phyloP scores from a whole-genome alignment of 1,139 yeast species.

The Blastobotrys serpentis region DNA sequence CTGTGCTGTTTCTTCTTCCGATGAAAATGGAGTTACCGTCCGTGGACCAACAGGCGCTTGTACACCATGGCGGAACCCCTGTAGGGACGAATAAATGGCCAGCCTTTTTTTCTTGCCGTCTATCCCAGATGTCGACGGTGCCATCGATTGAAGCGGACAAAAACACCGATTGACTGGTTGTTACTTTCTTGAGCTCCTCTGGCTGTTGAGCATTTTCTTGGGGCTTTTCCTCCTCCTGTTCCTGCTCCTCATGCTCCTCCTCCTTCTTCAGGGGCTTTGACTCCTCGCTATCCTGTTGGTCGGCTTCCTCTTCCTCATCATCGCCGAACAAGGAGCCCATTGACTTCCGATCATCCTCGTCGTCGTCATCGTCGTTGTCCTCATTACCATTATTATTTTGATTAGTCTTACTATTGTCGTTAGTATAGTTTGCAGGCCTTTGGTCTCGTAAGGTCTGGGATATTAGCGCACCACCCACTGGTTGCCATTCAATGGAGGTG shows the following conservation, averaged over 20 bases:
- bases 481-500: constrained; percentile 75
- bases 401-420: not conserved
- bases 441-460: constrained; percentile 28
- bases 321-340: constrained; percentile 81
- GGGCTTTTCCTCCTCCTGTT: constrained; percentile 10
- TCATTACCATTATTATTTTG: constrained; percentile 25
- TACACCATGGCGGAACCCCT: constrained; percentile 91
- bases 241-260: constrained; percentile 17
- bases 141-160: constrained; percentile 87
- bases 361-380: constrained; percentile 24
- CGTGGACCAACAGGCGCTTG: constrained; percentile 79
- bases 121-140: constrained; percentile 78
- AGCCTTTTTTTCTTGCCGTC: constrained; percentile 51
- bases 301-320: constrained; percentile 56
- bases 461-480: constrained; percentile 54
- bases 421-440: constrained; percentile 7
- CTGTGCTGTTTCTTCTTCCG: constrained; percentile 86
- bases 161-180: constrained; percentile 58
- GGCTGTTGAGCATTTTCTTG: constrained; percentile 4
- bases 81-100: constrained; percentile 59
- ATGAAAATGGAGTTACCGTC: constrained; percentile 78
- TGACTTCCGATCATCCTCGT: constrained; percentile 54
- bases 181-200: constrained; percentile 20
- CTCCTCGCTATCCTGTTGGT: constrained; percentile 13
- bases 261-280: constrained; percentile 9